Evolutionary conservation across 2,329 filamentous ascomycete species (phyloP), one percentile per base, ranked within the genome.

Genomic region (Endoconidiophora polonica): DNA sequence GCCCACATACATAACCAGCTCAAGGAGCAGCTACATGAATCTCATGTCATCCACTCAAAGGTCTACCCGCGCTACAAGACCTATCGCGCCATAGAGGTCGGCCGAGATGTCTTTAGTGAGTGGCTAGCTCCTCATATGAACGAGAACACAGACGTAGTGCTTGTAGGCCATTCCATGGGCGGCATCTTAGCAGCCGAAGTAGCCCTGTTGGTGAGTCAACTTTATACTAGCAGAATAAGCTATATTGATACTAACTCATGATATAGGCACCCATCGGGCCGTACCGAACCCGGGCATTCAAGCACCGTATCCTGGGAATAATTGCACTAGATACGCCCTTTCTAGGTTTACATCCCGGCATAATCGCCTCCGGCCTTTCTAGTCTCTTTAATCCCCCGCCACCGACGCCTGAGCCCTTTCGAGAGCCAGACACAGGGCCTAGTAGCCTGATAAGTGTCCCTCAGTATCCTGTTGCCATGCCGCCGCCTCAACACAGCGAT

Each of bases 161-260:
- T 95, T 2, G 68, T 94, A 2, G 87, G 88, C 1, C 88, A 94
- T 62, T 93, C 85, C 40, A 90, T 95, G 78, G 88, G 88, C 14
- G 88, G 88, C 1, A 70, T 95, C 22, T 64, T 95, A 23, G 77
- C 83, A 23, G 85, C 84, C 1, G 88, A 95, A 58, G 75, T 93
- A 23, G 78, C 77, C 2, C 67, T 94, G 42, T 72, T 83, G 61
- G 73, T 71, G 58, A 12, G 47, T 39, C 14, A 10, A 10, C 2
- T n/a, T 26, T 16, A 33, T 9, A 33, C 26, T 33, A 33, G 26
- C 26, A 33, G 7, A 10, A 33, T 33, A 9, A 12, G 2, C 3
- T 26, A 26, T 44, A n/a, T n/a, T 7, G 7, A 29, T 46, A 46
- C 44, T 37, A 36, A 46, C 24, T 36, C 14, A 5, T 29, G 16